Base-by-base conservation (phyloP, 140 eudicot genomes). In the Bidens hawaiensis region DNA sequence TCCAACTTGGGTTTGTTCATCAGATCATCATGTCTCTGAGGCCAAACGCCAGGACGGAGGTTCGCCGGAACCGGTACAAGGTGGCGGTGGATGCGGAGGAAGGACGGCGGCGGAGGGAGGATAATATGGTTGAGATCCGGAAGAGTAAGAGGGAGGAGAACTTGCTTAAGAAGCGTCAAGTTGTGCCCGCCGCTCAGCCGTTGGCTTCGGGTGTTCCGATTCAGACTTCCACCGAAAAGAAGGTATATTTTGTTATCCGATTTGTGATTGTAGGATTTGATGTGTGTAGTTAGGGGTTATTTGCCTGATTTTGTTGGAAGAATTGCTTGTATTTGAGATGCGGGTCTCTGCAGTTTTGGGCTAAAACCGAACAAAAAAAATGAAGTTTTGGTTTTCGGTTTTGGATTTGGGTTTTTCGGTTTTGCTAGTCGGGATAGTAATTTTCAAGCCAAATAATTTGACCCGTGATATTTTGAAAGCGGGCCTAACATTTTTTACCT, bases 111-210 rank as follows among this genome's bases (percentile, higher is more conserved):
- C 75, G 97, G 76, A 87, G 96, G 63, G 96, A 87, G 69, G 96
- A 87, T 25, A 80, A 82, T 48, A 84, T 87, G 96, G 96, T 87
- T 55, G 97, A 90, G 94, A 87, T 90, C 90, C 88, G 96, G 0
- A 90, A 90, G 81, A 87, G 54, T 54, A 87, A 79, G 81, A 78
- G 97, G 13, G 96, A 90, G 56, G 97, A 90, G 80, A 87, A 75
- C 77, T 82, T 90, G 67, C 83, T 87, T 38, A 90, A 90, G 81
- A 90, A 90, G 83, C 96, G 97, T 31, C 95, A 90, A 76, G 97
- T 87, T 0, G 77, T 84, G 12, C 79, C 76, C 53, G 13, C 78
- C 48, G 28, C 79, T 21, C 89, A 65, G 60, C 94, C 75, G 45
- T 73, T 79, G 58, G 15, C 78, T 5, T 17, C 77, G 1, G 75